Base-by-base conservation (phyloP, 108 stramenopile genomes). In the Poteriospumella lacustris region DNA sequence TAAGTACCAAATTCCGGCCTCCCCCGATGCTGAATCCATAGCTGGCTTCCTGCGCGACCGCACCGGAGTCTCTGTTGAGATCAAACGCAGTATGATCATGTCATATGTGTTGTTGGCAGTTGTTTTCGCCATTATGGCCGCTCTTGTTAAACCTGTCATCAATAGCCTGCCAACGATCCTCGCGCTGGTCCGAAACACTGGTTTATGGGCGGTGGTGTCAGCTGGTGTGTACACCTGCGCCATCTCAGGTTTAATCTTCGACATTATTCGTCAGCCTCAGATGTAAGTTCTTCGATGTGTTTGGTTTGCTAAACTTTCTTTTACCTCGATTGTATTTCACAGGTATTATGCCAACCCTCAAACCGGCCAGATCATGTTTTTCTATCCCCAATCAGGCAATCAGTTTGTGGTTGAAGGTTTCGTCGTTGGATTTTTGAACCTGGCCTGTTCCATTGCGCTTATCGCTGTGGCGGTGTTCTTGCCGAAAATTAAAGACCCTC, bases 321-420 rank as follows among this genome's bases (percentile, higher is more conserved):
- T 24, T 70, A n/a, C 44, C 42, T 24, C 28, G 28, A n/a, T 44
- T 39, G 15, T 19, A 56, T 56, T 56, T 56, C 24, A 19, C 24
- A 56, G 52, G 52, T 56, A 64, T 24, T 64, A 64, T 64, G 60
- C 60, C 5, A 64, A 64, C 36, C 47, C 75, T 56, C 47, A 31
- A 31, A 44, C 52, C 34, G 76, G 76, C 2, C 76, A 58, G 9
- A 52, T 77, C 39, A 77, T 31, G 34, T 77, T 77, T 39, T 77
- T 77, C 33, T 60, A 77, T 24, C 76, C 76, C 2, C 76, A 77
- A 9, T 77, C 76, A 2, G 19, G 28, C 31, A 58, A 77, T 31
- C 76, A 77, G 39, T 77, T 77, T 60, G 76, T 77, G 31, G 76
- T 60, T 29, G 76, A 77, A 60, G 76, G 76, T 41, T 77, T 77